A percentile compares a stretch with the other conserved stretches of the same genome.
These are phyloP conservation scores for Isoetes engelmannii DNA, from an alignment of 83 land plant genomes.

Conservation along the genomic window DNA sequence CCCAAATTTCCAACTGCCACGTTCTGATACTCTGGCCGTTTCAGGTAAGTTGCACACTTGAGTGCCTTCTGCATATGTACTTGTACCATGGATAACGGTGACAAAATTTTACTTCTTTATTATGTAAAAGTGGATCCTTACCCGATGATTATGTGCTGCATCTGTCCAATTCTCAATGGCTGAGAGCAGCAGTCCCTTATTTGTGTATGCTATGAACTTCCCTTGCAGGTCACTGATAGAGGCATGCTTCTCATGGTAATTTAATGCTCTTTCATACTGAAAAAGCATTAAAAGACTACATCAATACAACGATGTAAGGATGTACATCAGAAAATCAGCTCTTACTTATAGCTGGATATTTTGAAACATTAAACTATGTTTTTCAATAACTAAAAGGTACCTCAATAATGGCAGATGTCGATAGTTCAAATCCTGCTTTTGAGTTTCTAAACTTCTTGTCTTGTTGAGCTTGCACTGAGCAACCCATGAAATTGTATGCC, in stretches of 20 bases:
- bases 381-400: not conserved
- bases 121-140: conserved; percentile 11
- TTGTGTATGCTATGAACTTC: conserved; percentile 26
- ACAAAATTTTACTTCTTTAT: not conserved
- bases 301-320: not conserved
- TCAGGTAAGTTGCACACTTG: conserved; percentile 30
- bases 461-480: conserved; percentile 35
- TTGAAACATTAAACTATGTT: not conserved
- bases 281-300: not conserved
- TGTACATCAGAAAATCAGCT: not conserved
- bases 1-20: conserved; percentile 36
- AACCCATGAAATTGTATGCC: conserved; percentile 31
- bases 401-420: not conserved
- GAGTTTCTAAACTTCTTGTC: conserved; percentile 16
- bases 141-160: conserved; percentile 32
- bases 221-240: conserved; percentile 21
- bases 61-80: conserved; percentile 26
- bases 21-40: conserved; percentile 27
- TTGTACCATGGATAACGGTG: conserved; percentile 1
- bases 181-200: conserved; percentile 24
- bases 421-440: conserved; percentile 1
- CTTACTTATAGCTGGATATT: not conserved
- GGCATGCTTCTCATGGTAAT: conserved; percentile 24
- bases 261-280: conserved; percentile 30
- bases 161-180: conserved; percentile 22